These are phyloP conservation scores for Diplodia seriata DNA, from an alignment of 2,329 filamentous ascomycete genomes.

Conservation along the genomic window DNA sequence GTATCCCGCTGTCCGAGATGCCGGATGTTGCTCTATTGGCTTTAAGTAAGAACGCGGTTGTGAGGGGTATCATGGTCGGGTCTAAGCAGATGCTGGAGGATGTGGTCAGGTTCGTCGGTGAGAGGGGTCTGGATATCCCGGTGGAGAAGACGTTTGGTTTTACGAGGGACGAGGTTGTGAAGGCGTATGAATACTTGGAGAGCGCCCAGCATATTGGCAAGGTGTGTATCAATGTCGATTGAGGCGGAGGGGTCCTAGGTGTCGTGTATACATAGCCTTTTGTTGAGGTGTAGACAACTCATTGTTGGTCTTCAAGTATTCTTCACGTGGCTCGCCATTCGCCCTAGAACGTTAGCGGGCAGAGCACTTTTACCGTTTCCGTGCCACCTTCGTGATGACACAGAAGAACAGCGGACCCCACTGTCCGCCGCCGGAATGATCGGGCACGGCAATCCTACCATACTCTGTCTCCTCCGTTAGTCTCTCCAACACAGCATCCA, in stretches of 20 bases:
- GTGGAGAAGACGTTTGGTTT: slow-evolving; percentile 49
- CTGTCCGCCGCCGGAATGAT: slow-evolving; percentile 45
- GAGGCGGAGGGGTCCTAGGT: background rate
- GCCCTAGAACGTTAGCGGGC: background rate
- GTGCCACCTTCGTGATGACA: slow-evolving; percentile 45
- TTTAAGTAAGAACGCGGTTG: slow-evolving; percentile 42
- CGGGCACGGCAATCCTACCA: slow-evolving; percentile 52
- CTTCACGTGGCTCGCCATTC: background rate
- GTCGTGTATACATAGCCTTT: background rate
- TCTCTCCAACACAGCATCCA: slow-evolving; percentile 36
- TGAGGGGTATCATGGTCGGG: slow-evolving; percentile 48
- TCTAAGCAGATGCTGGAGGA: slow-evolving; percentile 49
- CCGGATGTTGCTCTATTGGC: slow-evolving; percentile 43
- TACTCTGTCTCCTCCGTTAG: slow-evolving; percentile 45
- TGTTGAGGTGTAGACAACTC: background rate
- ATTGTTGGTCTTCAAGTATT: background rate
- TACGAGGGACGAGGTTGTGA: slow-evolving; percentile 41
- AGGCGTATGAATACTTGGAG: slow-evolving; percentile 39
- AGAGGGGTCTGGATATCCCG: slow-evolving; percentile 39
- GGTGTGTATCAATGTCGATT: slow-evolving; percentile 38
- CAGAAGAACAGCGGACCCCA: slow-evolving; percentile 54
- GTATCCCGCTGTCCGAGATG: slow-evolving; percentile 40
- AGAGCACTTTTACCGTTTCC: background rate
- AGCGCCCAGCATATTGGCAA: slow-evolving; percentile 47
- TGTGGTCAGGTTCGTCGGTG: slow-evolving; percentile 42